A percentile compares a stretch with the other conserved stretches of the same genome.
These are phyloP conservation scores for Kodamaea kaohsiungensis DNA, from an alignment of 805 yeast species.

Conservation along the genomic window DNA sequence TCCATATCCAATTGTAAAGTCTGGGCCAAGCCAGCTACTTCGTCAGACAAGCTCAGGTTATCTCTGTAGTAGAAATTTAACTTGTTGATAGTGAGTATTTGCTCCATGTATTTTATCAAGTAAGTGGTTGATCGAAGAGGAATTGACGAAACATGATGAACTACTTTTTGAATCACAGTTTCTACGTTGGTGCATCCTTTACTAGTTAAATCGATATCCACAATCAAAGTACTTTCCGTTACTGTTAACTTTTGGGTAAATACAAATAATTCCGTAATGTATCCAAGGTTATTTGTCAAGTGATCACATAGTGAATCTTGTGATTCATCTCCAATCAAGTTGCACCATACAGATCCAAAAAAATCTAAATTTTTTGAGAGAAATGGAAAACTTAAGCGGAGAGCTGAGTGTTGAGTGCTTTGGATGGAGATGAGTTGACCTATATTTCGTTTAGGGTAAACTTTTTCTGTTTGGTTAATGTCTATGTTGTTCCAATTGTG, in stretches of 20 bases:
- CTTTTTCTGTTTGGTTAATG: neutral
- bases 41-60: constrained; percentile 45
- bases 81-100: constrained; percentile 47
- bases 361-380: constrained; percentile 13
- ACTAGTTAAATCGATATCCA: constrained; percentile 52
- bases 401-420: neutral
- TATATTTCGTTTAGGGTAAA: neutral
- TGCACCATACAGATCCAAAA: constrained; percentile 50
- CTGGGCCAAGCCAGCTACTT: constrained; percentile 44
- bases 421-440: constrained; percentile 8
- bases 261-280: constrained; percentile 41
- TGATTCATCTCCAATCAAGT: constrained; percentile 65
- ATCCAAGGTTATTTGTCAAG: constrained; percentile 32
- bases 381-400: constrained; percentile 51
- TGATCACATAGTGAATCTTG: constrained; percentile 47
- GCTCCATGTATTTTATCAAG: constrained; percentile 47
- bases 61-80: constrained; percentile 44
- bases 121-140: constrained; percentile 1
- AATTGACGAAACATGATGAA: constrained; percentile 26
- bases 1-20: constrained; percentile 38
- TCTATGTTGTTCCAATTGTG: neutral
- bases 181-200: constrained; percentile 43
- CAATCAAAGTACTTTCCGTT: constrained; percentile 40
- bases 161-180: constrained; percentile 33
- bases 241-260: constrained; percentile 40